Percentiles rank a stretch among this genome's conserved stretches.
Evolutionary conservation across 2,329 filamentous ascomycete genomes (phyloP).

Genomic region (Pseudogymnoascus sp.): DNA sequence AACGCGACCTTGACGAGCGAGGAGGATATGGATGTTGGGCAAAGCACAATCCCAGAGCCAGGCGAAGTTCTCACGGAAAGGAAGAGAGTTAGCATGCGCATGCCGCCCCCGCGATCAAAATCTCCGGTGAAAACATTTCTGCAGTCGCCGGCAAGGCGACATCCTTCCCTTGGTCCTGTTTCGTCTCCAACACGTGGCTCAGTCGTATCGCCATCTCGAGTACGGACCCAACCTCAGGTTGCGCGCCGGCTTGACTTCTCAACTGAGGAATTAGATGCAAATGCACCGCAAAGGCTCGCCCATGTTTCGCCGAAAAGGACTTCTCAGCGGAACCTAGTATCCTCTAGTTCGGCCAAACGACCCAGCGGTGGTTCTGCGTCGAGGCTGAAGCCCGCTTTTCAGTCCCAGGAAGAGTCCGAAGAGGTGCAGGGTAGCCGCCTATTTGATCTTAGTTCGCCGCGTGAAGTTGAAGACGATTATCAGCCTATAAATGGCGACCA

Average conservation of each 20-base stretch:
- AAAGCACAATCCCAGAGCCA: conserved; percentile 47
- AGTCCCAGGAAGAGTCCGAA: not conserved
- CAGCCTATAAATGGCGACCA: not conserved
- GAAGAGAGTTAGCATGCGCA: conserved; percentile 20
- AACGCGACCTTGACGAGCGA: conserved; percentile 42
- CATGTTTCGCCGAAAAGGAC: not conserved
- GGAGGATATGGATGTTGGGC: conserved; percentile 54
- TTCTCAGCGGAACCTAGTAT: conserved; percentile 17
- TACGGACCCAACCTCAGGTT: conserved; percentile 20
- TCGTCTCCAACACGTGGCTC: conserved; percentile 25
- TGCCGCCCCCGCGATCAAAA: conserved; percentile 27
- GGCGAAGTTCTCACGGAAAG: conserved; percentile 35
- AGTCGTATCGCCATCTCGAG: conserved; percentile 20
- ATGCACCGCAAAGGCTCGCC: conserved; percentile 3
- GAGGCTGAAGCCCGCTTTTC: not conserved
- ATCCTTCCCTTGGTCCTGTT: conserved; percentile 24
- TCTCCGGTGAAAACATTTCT: conserved; percentile 29
- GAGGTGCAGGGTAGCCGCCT: not conserved
- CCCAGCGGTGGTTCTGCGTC: not conserved
- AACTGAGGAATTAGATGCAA: conserved; percentile 17
- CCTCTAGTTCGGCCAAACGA: not conserved
- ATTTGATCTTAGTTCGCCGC: not conserved
- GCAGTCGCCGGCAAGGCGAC: conserved; percentile 27
- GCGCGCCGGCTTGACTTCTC: conserved; percentile 27
- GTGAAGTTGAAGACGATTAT: not conserved